Evolutionary conservation across 371 early-diverging fungal species (phyloP), one percentile per base, ranked within the genome.

Genomic region (Coemansia sp.): DNA sequence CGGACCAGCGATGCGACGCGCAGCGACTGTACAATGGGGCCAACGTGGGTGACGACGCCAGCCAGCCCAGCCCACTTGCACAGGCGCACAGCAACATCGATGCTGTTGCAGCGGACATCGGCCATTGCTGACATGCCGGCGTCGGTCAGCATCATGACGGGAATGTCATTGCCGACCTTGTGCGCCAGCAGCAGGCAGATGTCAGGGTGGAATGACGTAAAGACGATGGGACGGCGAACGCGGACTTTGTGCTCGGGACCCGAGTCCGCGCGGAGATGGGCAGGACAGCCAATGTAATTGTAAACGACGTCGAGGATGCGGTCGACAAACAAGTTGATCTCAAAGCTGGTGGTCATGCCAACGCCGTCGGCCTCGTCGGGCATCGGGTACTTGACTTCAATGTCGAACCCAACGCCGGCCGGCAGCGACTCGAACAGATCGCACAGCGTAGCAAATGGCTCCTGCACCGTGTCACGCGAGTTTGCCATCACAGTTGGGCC

Each of bases 361-460:
- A 88, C 89, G 24, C 82, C 83, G 78, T 93, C 92, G 12, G 92
- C 91, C 71, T 97, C 97, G 64, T 93, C 90, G 17, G 88, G 80
- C 86, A 91, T 88, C 0, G 98, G 97, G 70, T 98, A 98, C 80
- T 99, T 99, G 70, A 98, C 87, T 80, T 99, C 99, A 61, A 99
- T 90, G 68, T 98, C 96, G 70, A 97, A 94, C 7, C 96, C 98
- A 11, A 92, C 86, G 5, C 83, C 64, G 12, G 81, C 74, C 0
- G 97, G 96, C 6, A 94, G 90, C 21, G 83, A 82, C 84, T 86
- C 86, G 60, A 94, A 83, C 19, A 90, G 85, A 19, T 93, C 92
- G 41, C 84, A 85, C 39, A 96, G 80, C 3, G 94, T 95, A 0
- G 92, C 86, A 72, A 94, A 93, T 0, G 94, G 90, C 1, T 86